A percentile compares a stretch with the other conserved stretches of the same genome.
Conservation (phyloP, 768 basidiomycete genomes). For the Mycena belliarum region DNA sequence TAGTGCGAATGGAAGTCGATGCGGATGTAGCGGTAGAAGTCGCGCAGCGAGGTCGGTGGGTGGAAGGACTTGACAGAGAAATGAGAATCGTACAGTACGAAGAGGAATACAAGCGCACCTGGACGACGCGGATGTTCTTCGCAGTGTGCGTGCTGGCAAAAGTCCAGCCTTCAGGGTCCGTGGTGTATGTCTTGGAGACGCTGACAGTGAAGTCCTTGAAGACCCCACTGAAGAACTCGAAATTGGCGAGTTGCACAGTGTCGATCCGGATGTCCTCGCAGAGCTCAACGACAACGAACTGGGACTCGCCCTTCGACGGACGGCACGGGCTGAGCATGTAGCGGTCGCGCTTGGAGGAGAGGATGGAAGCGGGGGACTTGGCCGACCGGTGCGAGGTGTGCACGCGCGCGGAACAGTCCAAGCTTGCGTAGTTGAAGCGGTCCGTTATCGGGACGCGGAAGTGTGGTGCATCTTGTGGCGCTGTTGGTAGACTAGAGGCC, state of each 20-base stretch:
- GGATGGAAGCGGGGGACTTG: slow-evolving; percentile 80
- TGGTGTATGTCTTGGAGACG: slow-evolving; percentile 79
- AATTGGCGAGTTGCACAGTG: slow-evolving; percentile 94
- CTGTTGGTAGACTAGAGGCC: slow-evolving; percentile 17
- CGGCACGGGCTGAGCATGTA: slow-evolving; percentile 97
- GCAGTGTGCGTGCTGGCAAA: slow-evolving; percentile 77
- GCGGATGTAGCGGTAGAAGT: slow-evolving; percentile 92
- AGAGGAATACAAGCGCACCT: slow-evolving; percentile 52
- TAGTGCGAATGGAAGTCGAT: slow-evolving; percentile 94
- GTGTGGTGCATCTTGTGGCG: slow-evolving; percentile 51
- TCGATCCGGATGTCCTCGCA: slow-evolving; percentile 98
- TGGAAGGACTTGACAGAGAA: slow-evolving; percentile 63
- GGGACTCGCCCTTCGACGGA: slow-evolving; percentile 50
- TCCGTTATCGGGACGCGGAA: slow-evolving; percentile 78
- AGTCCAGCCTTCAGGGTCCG: slow-evolving; percentile 63
- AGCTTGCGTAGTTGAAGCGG: slow-evolving; percentile 91
- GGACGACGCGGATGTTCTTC: slow-evolving; percentile 90
- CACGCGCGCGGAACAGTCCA: slow-evolving; percentile 92
- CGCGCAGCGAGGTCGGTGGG: slow-evolving; percentile 65
- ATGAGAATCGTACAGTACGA: not conserved
- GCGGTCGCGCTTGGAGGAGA: slow-evolving; percentile 86
- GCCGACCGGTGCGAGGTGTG: slow-evolving; percentile 81
- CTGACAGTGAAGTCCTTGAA: slow-evolving; percentile 91
- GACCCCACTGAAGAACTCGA: slow-evolving; percentile 96
- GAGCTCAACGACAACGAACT: slow-evolving; percentile 91